These are phyloP conservation scores for Clavariopsis aquatica DNA, from an alignment of 495 filamentous ascomycete species.

Conservation along the genomic window DNA sequence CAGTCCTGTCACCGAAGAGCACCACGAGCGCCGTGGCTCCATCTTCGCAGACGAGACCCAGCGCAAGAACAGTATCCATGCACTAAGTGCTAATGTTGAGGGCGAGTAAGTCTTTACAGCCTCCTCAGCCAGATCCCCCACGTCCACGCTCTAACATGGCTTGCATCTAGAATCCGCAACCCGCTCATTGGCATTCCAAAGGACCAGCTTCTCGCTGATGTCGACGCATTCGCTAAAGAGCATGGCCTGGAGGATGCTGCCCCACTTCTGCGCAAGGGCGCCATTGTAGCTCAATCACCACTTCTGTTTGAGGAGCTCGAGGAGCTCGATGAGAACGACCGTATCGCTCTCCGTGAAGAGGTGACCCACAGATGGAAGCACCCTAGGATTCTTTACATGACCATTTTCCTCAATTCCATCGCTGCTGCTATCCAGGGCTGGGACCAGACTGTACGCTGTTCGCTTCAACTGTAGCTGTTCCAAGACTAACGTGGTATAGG, in stretches of 20 bases:
- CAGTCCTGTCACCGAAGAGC: conserved; percentile 1
- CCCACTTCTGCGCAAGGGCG: conserved; percentile 48
- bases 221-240: conserved; percentile 57
- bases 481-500: conserved; percentile 28
- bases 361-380: conserved; percentile 65
- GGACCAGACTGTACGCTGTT: conserved; percentile 58
- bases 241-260: conserved; percentile 50
- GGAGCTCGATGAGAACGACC: conserved; percentile 59
- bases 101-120: conserved; percentile 20
- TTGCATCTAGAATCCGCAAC: conserved; percentile 60
- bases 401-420: conserved; percentile 69
- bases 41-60: conserved; percentile 9
- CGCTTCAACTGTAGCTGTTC: too few relatives aligned
- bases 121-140: too few relatives aligned
- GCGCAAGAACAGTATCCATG: conserved; percentile 12
- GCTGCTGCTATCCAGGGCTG: conserved; percentile 69
- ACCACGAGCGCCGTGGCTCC: conserved; percentile 13
- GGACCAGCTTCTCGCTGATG: conserved; percentile 55
- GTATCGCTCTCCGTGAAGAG: conserved; percentile 58
- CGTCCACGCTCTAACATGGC: conserved; percentile 11
- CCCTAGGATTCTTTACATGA: conserved; percentile 65
- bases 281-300: conserved; percentile 65
- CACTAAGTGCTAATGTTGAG: conserved; percentile 17
- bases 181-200: conserved; percentile 59
- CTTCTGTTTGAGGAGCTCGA: conserved; percentile 55